Base-by-base conservation (phyloP, 2,329 filamentous ascomycete genomes). In the Chrysoporthe deuterocubensis region DNA sequence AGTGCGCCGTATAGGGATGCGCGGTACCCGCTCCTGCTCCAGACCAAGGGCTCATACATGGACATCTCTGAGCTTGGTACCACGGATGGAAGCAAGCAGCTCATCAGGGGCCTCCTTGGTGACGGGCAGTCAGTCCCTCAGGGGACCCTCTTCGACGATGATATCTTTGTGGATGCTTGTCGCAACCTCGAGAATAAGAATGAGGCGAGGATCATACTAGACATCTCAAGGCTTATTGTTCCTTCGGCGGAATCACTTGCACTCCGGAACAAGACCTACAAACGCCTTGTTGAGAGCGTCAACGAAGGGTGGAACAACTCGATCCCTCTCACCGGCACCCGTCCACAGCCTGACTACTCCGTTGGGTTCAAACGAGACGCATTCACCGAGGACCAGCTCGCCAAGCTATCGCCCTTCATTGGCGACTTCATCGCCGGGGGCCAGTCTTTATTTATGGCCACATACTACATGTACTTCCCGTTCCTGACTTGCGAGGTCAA, bases 401-500 rank as follows among this genome's bases (percentile, higher is more conserved):
- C 72, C 16, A 84, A 79, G 74, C 71, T 85, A 8, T 67, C 72
- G 7, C 78, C 78, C 7, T 80, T 79, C 58, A 71, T 81, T 62
- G 76, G 77, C 64, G 71, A 81, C 44, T 73, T 74, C 9, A 54
- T 76, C 37, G 50, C 62, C 42, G 73, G 74, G 16, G 75, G 80
- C 66, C 72, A 72, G 64, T 84, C 78, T 34, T 78, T 74, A 69
- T 83, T 84, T 64, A 81, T 82, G 76, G 79, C 72, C 9, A 85
- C 80, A 11, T 81, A 76, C 64, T 14, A 26, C n/a, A 52, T 52
- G 48, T 52, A 26, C 72, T 84, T 86, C 69, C 82, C 81, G 3
- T 86, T 85, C 70, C 74, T 86, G 0, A 79, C 80, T 0, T 82
- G 78, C 72, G 81, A 86, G 72, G 81, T 84, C 0, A 83, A 84